Evolutionary conservation across 345 rosid genomes (phyloP).

Genomic region (Rhodomyrtus tomentosa): DNA sequence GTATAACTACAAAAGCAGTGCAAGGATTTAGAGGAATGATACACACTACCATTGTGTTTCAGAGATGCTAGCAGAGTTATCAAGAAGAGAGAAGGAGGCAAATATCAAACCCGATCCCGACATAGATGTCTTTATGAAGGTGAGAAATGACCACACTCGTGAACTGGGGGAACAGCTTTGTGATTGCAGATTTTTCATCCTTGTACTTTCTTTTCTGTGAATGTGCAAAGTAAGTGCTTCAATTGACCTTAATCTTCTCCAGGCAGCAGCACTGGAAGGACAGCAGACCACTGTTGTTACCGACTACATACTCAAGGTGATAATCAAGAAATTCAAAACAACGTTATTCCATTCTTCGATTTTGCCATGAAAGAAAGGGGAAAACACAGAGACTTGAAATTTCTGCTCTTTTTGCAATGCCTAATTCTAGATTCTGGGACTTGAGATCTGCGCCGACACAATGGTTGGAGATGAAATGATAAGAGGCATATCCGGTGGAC

Average conservation of each 20-base stretch:
- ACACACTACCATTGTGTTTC: background rate
- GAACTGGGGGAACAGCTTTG: background rate
- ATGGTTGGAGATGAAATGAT: conserved; percentile 51
- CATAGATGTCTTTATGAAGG: conserved; percentile 82
- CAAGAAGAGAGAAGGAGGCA: conserved; percentile 72
- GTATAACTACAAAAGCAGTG: background rate
- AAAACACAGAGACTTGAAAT: background rate
- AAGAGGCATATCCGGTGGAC: conserved; percentile 55
- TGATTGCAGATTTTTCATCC: background rate
- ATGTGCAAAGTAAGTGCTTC: background rate
- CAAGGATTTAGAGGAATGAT: background rate
- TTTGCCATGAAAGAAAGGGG: background rate
- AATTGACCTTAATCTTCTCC: background rate
- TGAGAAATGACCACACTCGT: background rate
- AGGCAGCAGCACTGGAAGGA: conserved; percentile 67
- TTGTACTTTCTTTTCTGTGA: background rate
- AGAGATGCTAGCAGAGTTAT: conserved; percentile 61
- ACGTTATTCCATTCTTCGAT: background rate
- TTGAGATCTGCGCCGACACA: conserved; percentile 48
- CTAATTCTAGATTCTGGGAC: conserved; percentile 35
- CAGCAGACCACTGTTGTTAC: conserved; percentile 57
- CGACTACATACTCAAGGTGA: conserved; percentile 73
- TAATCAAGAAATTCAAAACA: background rate
- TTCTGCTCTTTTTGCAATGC: background rate
- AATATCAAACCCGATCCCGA: conserved; percentile 87